A percentile compares a stretch with the other conserved stretches of the same genome.
Evolutionary conservation across 164 flowering plant genomes (phyloP).

Genomic region (Stephania cephalantha): DNA sequence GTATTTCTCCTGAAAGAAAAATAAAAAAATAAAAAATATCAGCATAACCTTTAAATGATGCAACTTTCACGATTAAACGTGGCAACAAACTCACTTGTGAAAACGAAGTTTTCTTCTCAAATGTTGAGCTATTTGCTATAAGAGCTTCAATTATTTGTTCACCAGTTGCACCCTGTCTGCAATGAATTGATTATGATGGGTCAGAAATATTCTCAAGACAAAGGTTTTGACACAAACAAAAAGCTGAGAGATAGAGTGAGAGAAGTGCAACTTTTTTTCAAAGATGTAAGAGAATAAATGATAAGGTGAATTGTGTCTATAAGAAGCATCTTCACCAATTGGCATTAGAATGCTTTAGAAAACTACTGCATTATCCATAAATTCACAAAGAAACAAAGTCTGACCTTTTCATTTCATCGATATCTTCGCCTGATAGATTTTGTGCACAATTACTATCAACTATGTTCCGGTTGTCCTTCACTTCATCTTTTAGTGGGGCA

Average conservation of each 20-base stretch:
- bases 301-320: neutral
- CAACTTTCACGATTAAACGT: neutral
- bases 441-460: constrained; percentile 88
- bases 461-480: constrained; percentile 65
- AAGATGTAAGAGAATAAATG: too few species aligned
- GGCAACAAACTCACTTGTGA: constrained; percentile 58
- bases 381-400: constrained; percentile 1
- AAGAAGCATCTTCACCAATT: neutral
- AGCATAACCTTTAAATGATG: constrained; percentile 12
- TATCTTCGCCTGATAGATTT: constrained; percentile 78
- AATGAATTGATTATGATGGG: constrained; percentile 13
- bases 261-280: neutral
- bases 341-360: neutral
- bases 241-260: neutral
- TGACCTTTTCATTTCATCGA: constrained; percentile 75
- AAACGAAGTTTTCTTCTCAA: constrained; percentile 76
- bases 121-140: constrained; percentile 87
- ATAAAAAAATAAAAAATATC: neutral
- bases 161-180: constrained; percentile 84
- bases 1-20: constrained; percentile 74
- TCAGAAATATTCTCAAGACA: neutral
- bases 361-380: neutral
- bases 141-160: constrained; percentile 88
- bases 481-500: constrained; percentile 28
- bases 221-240: neutral